phyloP scores from a whole-genome alignment of 192 early-diverging fungal genomes.

The Mortierella antarctica region DNA sequence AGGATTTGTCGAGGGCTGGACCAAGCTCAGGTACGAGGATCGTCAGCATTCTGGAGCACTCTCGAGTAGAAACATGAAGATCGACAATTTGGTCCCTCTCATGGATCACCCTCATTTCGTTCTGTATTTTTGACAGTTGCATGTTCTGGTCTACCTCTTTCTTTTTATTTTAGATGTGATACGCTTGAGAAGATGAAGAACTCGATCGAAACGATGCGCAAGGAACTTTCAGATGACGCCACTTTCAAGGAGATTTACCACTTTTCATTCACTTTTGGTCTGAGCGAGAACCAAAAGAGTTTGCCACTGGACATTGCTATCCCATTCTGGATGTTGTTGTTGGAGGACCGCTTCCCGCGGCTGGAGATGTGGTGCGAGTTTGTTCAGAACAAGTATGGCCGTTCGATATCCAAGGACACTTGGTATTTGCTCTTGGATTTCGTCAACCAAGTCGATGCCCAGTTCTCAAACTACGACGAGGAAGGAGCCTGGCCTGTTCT shows the following conservation, averaged over 20 bases:
- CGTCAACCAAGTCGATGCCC: conserved; percentile 65
- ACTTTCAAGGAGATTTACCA: conserved; percentile 78
- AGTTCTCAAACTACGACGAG: conserved; percentile 76
- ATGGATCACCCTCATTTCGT: not conserved
- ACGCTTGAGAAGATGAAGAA: conserved; percentile 72
- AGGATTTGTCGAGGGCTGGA: conserved; percentile 82
- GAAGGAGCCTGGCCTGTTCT: conserved; percentile 89
- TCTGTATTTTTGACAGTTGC: not conserved
- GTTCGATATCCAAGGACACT: conserved; percentile 85
- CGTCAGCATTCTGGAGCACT: not conserved
- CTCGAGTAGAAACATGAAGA: not conserved
- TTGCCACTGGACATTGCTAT: conserved; percentile 78
- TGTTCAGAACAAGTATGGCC: conserved; percentile 78
- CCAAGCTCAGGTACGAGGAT: conserved; percentile 59
- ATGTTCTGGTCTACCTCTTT: conserved; percentile 2
- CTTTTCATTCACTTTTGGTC: conserved; percentile 83
- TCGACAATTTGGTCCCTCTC: not conserved
- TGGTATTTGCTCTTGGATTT: conserved; percentile 85
- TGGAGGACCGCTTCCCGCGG: conserved; percentile 67
- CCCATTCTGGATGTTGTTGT: conserved; percentile 78
- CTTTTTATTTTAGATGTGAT: conserved; percentile 60
- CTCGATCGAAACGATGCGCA: conserved; percentile 59
- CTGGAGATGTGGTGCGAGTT: conserved; percentile 79
- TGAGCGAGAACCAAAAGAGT: conserved; percentile 77
- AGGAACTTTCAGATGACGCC: conserved; percentile 64